These are phyloP conservation scores for Corymbia calophylla DNA, from an alignment of 441 rosid species.

Conservation along the genomic window DNA sequence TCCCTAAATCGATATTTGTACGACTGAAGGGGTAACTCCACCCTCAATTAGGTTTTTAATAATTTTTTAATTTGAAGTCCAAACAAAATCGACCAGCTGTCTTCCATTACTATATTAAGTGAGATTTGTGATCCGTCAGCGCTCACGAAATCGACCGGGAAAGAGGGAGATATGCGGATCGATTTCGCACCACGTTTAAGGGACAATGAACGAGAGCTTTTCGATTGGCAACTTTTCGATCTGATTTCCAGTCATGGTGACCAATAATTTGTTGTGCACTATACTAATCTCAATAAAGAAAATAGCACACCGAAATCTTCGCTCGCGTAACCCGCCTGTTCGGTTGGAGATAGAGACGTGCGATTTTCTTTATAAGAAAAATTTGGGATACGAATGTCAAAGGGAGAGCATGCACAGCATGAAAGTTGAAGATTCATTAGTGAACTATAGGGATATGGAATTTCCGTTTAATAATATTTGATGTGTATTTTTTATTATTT, in stretches of 20 bases:
- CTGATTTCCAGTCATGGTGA: not conserved
- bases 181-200: not conserved
- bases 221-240: not conserved
- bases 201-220: not conserved
- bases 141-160: not conserved
- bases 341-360: not conserved
- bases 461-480: no score
- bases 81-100: not conserved
- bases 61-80: not conserved
- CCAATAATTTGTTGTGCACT: not conserved
- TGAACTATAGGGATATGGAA: no score
- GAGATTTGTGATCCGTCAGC: not conserved
- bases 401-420: not conserved
- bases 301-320: not conserved
- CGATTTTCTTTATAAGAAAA: not conserved
- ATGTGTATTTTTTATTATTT: not conserved
- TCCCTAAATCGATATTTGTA: not conserved
- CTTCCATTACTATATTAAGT: not conserved
- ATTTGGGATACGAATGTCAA: not conserved
- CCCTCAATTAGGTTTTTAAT: not conserved
- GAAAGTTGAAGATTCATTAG: not conserved
- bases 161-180: not conserved
- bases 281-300: not conserved
- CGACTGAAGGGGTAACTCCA: not conserved
- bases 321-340: not conserved